phyloP scores from a whole-genome alignment of 805 yeast species.

The Wilhelminamyces savonicus region DNA sequence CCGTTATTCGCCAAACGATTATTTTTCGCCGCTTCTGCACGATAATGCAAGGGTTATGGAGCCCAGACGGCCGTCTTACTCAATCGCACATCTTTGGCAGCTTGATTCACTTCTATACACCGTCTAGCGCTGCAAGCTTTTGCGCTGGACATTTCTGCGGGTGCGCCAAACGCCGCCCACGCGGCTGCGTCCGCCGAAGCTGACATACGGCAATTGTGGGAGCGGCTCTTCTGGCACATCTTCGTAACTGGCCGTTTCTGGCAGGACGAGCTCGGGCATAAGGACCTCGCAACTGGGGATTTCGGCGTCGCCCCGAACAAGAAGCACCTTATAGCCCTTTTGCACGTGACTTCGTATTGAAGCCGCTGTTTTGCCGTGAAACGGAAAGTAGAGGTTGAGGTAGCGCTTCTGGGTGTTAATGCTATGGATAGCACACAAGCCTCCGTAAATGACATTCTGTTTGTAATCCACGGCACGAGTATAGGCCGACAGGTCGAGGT shows the following conservation, averaged over 20 bases:
- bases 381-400: slow-evolving; percentile 56
- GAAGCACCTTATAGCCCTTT: slow-evolving; percentile 25
- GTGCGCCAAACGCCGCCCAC: slow-evolving; percentile 55
- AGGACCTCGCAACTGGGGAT: slow-evolving; percentile 54
- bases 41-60: too few relatives aligned
- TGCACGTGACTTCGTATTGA: slow-evolving; percentile 2
- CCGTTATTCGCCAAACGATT: too few relatives aligned
- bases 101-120: too few relatives aligned
- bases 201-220: slow-evolving; percentile 12
- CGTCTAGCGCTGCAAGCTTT: slow-evolving; percentile 2
- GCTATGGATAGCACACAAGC: slow-evolving; percentile 65
- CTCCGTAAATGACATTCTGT: slow-evolving; percentile 26
- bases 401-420: slow-evolving; percentile 32
- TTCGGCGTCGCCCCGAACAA: slow-evolving; percentile 61
- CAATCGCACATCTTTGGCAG: too few relatives aligned
- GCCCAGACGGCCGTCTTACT: too few relatives aligned
- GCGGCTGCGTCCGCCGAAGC: slow-evolving; percentile 27
- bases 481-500: slow-evolving; percentile 12
- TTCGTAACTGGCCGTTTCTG: slow-evolving; percentile 13
- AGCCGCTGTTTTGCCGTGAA: slow-evolving; percentile 8
- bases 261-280: slow-evolving; percentile 15
- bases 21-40: too few relatives aligned
- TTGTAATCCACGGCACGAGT: slow-evolving; percentile 3
- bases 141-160: slow-evolving; percentile 48
- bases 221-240: slow-evolving; percentile 7